Percentiles rank a stretch among this genome's conserved stretches.
Conservation (phyloP, 2,329 filamentous ascomycete genomes). For the Fusarium albidum region DNA sequence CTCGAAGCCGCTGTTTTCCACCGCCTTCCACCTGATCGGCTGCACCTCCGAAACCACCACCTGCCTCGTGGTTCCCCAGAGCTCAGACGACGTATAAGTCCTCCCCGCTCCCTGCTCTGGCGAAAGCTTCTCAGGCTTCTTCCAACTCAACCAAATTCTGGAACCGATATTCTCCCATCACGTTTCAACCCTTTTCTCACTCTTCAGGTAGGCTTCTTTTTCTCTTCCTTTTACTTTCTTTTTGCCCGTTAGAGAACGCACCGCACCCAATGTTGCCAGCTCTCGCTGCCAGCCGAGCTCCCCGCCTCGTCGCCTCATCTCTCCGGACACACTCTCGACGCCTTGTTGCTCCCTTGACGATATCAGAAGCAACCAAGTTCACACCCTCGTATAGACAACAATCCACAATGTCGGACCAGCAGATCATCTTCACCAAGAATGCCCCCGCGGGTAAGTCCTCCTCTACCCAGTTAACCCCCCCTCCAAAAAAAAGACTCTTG, state of each 20-base stretch:
- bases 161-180: conserved; percentile 3
- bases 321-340: conserved; percentile 27
- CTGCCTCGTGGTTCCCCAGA: conserved; percentile 1
- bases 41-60: conserved; percentile 26
- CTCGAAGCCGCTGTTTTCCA: conserved; percentile 8
- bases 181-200: conserved; percentile 2
- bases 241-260: not conserved
- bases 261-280: conserved; percentile 34
- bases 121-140: conserved; percentile 12
- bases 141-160: conserved; percentile 3
- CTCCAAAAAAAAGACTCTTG: conserved; percentile 9
- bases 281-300: conserved; percentile 33
- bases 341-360: conserved; percentile 10
- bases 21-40: conserved; percentile 8
- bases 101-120: not conserved
- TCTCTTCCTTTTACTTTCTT: too few species aligned
- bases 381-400: conserved; percentile 44
- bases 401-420: conserved; percentile 57
- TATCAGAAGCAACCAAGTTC: conserved; percentile 37
- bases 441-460: conserved; percentile 63
- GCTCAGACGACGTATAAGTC: conserved; percentile 17
- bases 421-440: conserved; percentile 65
- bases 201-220: conserved; percentile 25
- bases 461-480: not conserved
- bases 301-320: conserved; percentile 31